Conservation (phyloP, 1,284 basidiomycete genomes). For the Bondarzewia mesenterica region DNA sequence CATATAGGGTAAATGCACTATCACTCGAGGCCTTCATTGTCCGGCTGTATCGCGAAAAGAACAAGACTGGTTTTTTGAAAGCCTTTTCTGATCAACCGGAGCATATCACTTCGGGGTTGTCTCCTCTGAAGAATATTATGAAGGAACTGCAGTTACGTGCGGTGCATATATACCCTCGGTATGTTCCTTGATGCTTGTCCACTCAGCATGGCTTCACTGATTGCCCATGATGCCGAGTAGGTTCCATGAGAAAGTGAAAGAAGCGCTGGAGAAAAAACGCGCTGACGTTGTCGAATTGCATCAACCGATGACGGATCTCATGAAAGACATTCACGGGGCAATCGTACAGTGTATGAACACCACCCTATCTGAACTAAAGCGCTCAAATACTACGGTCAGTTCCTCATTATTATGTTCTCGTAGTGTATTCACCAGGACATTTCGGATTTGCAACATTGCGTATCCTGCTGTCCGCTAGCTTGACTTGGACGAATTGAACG, state of each 20-base stretch:
- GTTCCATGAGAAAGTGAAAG: slow-evolving; percentile 84
- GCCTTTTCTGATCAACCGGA: slow-evolving; percentile 97
- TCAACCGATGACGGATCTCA: slow-evolving; percentile 78
- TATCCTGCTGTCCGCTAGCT: slow-evolving; percentile 39
- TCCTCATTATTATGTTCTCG: slow-evolving; percentile 1
- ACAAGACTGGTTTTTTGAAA: slow-evolving; percentile 87
- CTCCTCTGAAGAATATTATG: slow-evolving; percentile 87
- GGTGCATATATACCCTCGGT: slow-evolving; percentile 91
- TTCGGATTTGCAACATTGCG: neutral
- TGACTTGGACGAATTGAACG: slow-evolving; percentile 88
- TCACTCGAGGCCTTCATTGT: slow-evolving; percentile 89
- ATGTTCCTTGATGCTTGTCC: no score
- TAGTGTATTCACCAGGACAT: neutral
- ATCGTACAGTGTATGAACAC: slow-evolving; percentile 94
- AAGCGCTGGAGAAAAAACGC: slow-evolving; percentile 69
- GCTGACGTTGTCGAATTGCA: slow-evolving; percentile 93
- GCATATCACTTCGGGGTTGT: slow-evolving; percentile 86
- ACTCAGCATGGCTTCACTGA: no score
- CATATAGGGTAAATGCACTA: slow-evolving; percentile 69
- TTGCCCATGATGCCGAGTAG: slow-evolving; percentile 30
- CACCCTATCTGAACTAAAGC: slow-evolving; percentile 86
- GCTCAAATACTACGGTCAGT: slow-evolving; percentile 75
- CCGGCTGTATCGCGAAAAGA: slow-evolving; percentile 81
- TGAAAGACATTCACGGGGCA: slow-evolving; percentile 88
- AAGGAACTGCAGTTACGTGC: slow-evolving; percentile 85